phyloP scores from a whole-genome alignment of 176 grass and related monocot species.

The Olyra latifolia region DNA sequence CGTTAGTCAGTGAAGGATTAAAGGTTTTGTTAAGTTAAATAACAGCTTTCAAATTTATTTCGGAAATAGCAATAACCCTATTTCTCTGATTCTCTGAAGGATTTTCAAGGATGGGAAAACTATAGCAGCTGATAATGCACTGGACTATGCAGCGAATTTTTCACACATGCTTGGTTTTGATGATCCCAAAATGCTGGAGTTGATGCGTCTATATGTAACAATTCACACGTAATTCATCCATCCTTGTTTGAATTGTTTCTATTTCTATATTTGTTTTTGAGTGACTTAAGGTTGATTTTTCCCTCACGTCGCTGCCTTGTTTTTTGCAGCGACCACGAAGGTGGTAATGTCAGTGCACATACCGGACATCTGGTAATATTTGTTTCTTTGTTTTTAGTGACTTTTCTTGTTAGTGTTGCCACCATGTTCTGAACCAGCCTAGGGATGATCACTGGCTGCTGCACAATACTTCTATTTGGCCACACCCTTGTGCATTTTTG shows the following conservation, averaged over 20 bases:
- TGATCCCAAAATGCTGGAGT: conserved; percentile 95
- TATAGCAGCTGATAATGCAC: conserved; percentile 68
- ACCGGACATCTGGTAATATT: conserved; percentile 93
- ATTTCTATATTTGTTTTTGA: conserved; percentile 24
- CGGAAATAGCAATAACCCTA: conserved; percentile 17
- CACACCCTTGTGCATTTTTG: neutral
- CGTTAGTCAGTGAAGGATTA: neutral
- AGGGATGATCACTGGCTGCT: neutral
- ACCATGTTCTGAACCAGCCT: neutral
- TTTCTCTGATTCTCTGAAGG: conserved; percentile 44
- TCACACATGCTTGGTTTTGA: conserved; percentile 99
- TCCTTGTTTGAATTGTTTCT: conserved; percentile 18
- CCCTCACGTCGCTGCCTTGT: neutral
- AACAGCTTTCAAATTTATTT: neutral
- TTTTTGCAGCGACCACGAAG: conserved; percentile 92
- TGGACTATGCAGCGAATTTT: conserved; percentile 93
- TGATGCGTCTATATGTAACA: conserved; percentile 98
- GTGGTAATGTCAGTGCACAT: conserved; percentile 98
- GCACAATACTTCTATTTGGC: neutral
- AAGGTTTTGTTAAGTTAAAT: conserved; percentile 15
- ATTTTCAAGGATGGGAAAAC: conserved; percentile 86
- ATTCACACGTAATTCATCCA: conserved; percentile 73
- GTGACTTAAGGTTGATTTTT: conserved; percentile 22
- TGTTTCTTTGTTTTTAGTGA: conserved; percentile 1
- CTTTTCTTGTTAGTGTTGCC: conserved; percentile 17